Conservation (phyloP, 805 yeast genomes). For the Monosporozyma servazzii region DNA sequence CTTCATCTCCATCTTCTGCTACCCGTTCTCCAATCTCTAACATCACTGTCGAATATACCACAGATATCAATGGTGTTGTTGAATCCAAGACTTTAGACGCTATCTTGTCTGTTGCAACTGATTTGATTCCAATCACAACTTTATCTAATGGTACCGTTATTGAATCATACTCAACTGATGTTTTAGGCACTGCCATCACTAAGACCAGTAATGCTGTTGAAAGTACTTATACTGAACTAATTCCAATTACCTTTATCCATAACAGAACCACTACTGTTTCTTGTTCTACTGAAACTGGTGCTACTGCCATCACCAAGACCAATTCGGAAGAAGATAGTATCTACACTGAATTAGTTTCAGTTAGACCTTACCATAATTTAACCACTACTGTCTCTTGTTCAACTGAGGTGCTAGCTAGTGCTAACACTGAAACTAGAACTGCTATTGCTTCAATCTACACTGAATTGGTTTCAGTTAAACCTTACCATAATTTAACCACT, state of each 20-base stretch:
- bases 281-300: background rate
- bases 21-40: background rate
- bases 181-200: background rate
- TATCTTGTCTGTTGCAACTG: conserved; percentile 16
- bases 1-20: conserved; percentile 2
- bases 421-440: background rate
- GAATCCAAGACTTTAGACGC: conserved; percentile 15
- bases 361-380: background rate
- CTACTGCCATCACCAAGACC: background rate
- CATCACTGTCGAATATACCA: background rate
- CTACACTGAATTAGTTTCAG: background rate
- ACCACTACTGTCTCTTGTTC: background rate
- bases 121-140: conserved; percentile 18
- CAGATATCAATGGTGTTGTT: conserved; percentile 1
- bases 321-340: background rate
- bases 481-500: background rate
- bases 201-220: background rate
- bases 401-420: background rate
- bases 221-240: background rate
- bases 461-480: background rate
- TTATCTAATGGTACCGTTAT: background rate
- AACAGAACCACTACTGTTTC: conserved; percentile 1
- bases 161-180: background rate
- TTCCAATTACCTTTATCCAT: conserved; percentile 1
- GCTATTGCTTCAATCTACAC: background rate